Conservation (phyloP, 441 rosid genomes). For the Breynia disticha region DNA sequence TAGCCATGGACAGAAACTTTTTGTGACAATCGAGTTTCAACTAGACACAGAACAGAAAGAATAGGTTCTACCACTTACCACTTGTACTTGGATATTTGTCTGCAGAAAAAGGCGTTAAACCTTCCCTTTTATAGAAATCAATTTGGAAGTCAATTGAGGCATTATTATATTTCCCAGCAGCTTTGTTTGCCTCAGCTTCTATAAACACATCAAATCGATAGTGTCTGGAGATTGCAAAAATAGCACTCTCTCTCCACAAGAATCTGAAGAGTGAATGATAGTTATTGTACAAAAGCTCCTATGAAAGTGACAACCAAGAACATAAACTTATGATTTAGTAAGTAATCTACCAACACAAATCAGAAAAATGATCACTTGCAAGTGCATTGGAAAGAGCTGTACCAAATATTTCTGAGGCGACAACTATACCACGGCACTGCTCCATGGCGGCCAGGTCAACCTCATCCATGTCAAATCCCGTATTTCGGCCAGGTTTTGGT, state of each 20-base stretch:
- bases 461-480: conserved; percentile 74
- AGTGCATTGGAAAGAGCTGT: conserved; percentile 17
- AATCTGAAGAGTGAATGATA: conserved; percentile 36
- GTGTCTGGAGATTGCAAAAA: conserved; percentile 85
- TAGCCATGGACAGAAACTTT: conserved; percentile 10
- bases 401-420: conserved; percentile 90
- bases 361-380: conserved; percentile 9
- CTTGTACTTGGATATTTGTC: conserved; percentile 88
- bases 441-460: conserved; percentile 69
- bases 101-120: conserved; percentile 65
- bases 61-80: conserved; percentile 35
- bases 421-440: conserved; percentile 69
- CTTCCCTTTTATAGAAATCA: conserved; percentile 78
- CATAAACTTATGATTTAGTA: conserved; percentile 1
- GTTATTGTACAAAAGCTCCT: conserved; percentile 87
- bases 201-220: conserved; percentile 76
- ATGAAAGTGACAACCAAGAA: neutral
- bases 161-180: conserved; percentile 84
- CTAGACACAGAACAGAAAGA: conserved; percentile 4
- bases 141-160: conserved; percentile 84
- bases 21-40: conserved; percentile 1
- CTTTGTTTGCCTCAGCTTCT: conserved; percentile 98
- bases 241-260: conserved; percentile 82
- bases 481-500: conserved; percentile 55
- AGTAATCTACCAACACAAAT: conserved; percentile 8